Evolutionary conservation across 108 stramenopile genomes (phyloP), one percentile per base, ranked within the genome.

Genomic region (Halocafeteria seosinensis): DNA sequence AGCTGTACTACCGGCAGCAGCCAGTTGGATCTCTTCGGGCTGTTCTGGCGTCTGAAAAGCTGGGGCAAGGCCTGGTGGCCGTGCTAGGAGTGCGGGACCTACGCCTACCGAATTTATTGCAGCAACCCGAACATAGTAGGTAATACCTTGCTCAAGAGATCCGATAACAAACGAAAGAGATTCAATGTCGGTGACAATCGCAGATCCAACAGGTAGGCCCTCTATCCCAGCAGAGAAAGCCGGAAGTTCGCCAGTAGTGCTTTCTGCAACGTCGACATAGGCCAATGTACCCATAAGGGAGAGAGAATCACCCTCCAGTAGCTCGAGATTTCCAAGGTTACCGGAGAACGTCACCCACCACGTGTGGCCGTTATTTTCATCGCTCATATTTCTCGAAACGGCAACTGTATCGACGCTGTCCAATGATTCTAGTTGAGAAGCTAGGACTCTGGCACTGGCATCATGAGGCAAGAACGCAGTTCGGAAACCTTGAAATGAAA

Each of bases 331-430:
- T 32, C 87, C 87, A 9, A 85, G 81, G 63, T 85, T 85, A 38
- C 76, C 76, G 38, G 81, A 82, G 42, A 88, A 88, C 30, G 77
- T 85, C 12, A 88, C 68, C 30, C 59, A 38, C 85, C 85, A 87
- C 2, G 65, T 30, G 60, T 72, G 60, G 37, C 71, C 71, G 23
- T 57, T 47, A 32, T 61, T 65, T 33, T 75, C 73, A 61, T 50
- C 36, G 28, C 47, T 32, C 30, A 53, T 63, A 29, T 34, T 36
- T 4, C 79, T 52, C 21, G 70, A 66, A 27, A 87, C 82, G 0
- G 82, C 76, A 21, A 88, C 85, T 42, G 59, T 50, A 29, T 86
- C 87, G 35, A 88, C 78, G 23, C 68, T 76, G 30, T 62, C 61
- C 13, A 88, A 77, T 35, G 73, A 73, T 58, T 85, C 81, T 9